Percentiles rank a stretch among this genome's conserved stretches.
Evolutionary conservation across 768 basidiomycete genomes (phyloP).

Genomic region (Leucosporidium creatinivorum): DNA sequence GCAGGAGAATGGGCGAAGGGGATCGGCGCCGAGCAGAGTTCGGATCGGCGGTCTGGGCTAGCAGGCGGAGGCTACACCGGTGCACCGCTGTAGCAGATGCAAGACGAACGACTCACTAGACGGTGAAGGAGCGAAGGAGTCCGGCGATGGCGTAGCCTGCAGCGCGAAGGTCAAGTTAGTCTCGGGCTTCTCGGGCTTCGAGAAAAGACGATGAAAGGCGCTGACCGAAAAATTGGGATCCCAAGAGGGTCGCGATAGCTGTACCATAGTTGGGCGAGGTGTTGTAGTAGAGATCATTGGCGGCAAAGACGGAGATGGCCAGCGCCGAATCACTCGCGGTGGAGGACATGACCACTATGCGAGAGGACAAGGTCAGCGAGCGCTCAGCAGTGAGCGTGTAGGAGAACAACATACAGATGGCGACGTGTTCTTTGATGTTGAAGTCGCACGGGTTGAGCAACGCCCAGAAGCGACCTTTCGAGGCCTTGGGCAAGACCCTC

Average conservation of each 20-base stretch:
- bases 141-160: slow-evolving; percentile 31
- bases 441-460: slow-evolving; percentile 40
- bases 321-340: slow-evolving; percentile 23
- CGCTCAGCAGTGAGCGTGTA: too few species aligned
- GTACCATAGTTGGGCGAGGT: slow-evolving; percentile 38
- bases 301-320: slow-evolving; percentile 32
- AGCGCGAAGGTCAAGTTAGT: too few species aligned
- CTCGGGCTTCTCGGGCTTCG: too few species aligned
- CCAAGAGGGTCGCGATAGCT: slow-evolving; percentile 40
- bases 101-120: slow-evolving; percentile 15
- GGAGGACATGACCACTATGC: slow-evolving; percentile 13
- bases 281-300: slow-evolving; percentile 32
- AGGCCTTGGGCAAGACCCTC: slow-evolving; percentile 27
- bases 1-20: too few species aligned
- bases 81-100: too few species aligned
- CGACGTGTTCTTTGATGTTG: slow-evolving; percentile 37
- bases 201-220: too few species aligned
- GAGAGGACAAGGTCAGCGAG: neutral
- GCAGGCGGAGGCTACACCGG: too few species aligned
- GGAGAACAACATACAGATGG: neutral
- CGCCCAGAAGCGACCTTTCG: slow-evolving; percentile 34
- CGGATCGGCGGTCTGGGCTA: slow-evolving; percentile 5
- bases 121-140: slow-evolving; percentile 34
- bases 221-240: slow-evolving; percentile 38
- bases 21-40: too few species aligned